These are phyloP conservation scores for Ajuga reptans DNA, from an alignment of 305 asterid species.

Conservation along the genomic window DNA sequence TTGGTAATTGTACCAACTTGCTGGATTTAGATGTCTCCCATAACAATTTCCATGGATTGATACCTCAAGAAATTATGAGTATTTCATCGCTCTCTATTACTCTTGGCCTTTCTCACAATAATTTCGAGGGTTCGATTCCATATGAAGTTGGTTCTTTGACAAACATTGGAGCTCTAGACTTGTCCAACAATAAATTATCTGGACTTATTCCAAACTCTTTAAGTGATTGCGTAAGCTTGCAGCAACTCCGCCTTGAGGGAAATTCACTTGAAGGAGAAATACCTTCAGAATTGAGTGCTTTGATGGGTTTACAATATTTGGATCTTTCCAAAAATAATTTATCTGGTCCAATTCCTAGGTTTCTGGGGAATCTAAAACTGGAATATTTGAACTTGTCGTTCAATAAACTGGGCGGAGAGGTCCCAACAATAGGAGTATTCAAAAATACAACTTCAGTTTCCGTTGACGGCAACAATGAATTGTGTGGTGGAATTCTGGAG, in stretches of 20 bases:
- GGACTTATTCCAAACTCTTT: neutral
- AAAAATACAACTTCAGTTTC: conserved; percentile 16
- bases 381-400: neutral
- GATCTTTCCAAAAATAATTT: neutral
- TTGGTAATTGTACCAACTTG: neutral
- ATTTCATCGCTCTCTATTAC: neutral
- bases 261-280: neutral
- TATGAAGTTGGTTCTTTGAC: neutral
- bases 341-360: neutral
- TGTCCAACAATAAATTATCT: neutral
- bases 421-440: conserved; percentile 18
- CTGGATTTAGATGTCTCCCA: neutral
- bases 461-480: conserved; percentile 23
- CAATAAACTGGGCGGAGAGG: neutral
- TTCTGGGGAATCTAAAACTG: neutral
- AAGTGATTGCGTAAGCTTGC: neutral
- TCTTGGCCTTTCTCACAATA: neutral
- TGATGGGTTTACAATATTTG: neutral
- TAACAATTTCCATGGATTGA: neutral
- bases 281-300: neutral
- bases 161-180: neutral
- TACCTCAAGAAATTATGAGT: neutral
- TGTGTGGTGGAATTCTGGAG: conserved; percentile 27
- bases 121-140: neutral
- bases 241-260: neutral